Percentiles rank a stretch among this genome's conserved stretches.
Evolutionary conservation across 192 early-diverging fungal species (phyloP).

Genomic region (Gamsiella multidivaricata): DNA sequence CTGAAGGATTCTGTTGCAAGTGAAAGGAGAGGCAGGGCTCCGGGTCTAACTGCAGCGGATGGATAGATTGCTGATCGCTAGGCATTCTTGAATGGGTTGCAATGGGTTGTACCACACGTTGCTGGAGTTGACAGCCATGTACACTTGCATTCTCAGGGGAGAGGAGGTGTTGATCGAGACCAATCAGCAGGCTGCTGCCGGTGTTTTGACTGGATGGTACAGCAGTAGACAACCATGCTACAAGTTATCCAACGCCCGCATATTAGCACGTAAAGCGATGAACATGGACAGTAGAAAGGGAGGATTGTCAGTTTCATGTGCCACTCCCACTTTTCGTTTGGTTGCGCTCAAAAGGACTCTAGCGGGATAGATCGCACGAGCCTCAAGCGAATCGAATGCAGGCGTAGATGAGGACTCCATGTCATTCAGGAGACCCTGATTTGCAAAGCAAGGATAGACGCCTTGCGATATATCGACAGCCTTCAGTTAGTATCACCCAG

Average conservation of each 20-base stretch:
- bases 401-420: conserved; percentile 2
- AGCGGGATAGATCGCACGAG: conserved; percentile 14
- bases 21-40: conserved; percentile 14
- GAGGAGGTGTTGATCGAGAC: no score
- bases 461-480: no score
- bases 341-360: no score
- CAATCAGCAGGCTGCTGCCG: no score
- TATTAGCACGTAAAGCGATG: no score
- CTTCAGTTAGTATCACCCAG: no score
- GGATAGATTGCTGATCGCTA: conserved; percentile 14
- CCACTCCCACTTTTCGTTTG: neutral
- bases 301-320: neutral
- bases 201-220: neutral
- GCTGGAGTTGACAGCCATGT: no score
- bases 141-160: no score
- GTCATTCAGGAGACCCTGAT: neutral
- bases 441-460: no score
- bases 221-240: neutral
- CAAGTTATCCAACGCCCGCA: no score
- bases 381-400: neutral
- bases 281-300: no score
- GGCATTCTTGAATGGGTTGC: neutral
- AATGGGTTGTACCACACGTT: neutral
- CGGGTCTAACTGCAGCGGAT: conserved; percentile 22
- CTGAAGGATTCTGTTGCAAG: neutral